Evolutionary conservation across 371 early-diverging fungal genomes (phyloP).

Genomic region (Modicella reniformis): DNA sequence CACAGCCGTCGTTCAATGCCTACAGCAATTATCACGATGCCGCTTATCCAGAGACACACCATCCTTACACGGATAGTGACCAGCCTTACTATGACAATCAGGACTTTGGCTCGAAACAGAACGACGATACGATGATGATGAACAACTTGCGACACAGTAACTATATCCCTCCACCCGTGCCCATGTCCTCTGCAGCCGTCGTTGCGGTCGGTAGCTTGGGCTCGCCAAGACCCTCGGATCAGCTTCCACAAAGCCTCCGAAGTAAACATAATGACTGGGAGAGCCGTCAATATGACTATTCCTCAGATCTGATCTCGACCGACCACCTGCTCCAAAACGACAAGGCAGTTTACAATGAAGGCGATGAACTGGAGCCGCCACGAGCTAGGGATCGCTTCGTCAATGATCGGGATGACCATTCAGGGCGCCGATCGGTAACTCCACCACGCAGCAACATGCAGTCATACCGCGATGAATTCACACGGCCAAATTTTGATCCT

Average conservation of each 20-base stretch:
- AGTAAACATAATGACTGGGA: constrained; percentile 33
- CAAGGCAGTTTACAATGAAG: constrained; percentile 43
- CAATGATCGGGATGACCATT: constrained; percentile 38
- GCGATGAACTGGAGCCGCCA: constrained; percentile 44
- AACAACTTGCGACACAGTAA: constrained; percentile 29
- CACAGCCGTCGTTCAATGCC: constrained; percentile 34
- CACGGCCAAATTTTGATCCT: constrained; percentile 38
- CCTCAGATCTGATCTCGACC: constrained; percentile 28
- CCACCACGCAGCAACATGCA: constrained; percentile 49
- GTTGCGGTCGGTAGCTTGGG: constrained; percentile 24
- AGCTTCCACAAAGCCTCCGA: constrained; percentile 34
- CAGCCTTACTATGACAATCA: constrained; percentile 19
- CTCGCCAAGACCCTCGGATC: constrained; percentile 35
- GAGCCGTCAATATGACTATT: constrained; percentile 19
- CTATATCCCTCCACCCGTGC: constrained; percentile 41
- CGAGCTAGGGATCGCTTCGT: constrained; percentile 37
- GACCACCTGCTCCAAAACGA: constrained; percentile 39
- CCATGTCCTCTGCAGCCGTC: constrained; percentile 41
- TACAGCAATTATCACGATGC: constrained; percentile 32
- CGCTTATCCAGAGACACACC: constrained; percentile 22
- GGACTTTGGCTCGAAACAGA: constrained; percentile 38
- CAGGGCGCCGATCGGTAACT: constrained; percentile 42
- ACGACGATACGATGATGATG: constrained; percentile 40
- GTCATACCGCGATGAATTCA: constrained; percentile 46
- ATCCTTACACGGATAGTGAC: constrained; percentile 22